These are phyloP conservation scores for Pachyrhizus erosus DNA, from an alignment of 306 rosid species.

Conservation along the genomic window DNA sequence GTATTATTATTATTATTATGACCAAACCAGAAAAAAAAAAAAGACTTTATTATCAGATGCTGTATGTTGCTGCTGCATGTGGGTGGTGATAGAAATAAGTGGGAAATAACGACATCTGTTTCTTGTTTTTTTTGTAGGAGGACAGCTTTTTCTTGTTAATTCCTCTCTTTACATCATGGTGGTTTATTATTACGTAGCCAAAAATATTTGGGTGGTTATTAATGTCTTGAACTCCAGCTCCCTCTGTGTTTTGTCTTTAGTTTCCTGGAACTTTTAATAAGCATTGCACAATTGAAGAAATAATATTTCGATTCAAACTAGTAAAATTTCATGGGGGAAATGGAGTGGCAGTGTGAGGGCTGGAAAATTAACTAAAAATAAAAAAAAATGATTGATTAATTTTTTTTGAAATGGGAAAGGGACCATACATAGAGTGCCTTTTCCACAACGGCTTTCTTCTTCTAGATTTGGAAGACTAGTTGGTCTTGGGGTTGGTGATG, in stretches of 20 bases:
- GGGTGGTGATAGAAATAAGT: not conserved
- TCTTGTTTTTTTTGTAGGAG: too few relatives aligned
- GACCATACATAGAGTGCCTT: conserved; percentile 17
- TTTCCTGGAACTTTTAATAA: not conserved
- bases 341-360: too few relatives aligned
- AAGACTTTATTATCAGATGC: not conserved
- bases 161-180: not conserved
- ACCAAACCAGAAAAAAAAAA: too few relatives aligned
- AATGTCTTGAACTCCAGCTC: not conserved
- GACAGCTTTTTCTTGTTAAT: not conserved
- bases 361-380: too few relatives aligned
- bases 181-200: not conserved
- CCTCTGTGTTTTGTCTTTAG: too few relatives aligned
- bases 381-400: too few relatives aligned
- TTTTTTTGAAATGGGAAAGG: too few relatives aligned
- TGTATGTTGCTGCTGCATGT: not conserved
- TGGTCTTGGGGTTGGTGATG: conserved; percentile 27
- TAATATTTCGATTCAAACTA: not conserved
- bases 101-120: not conserved
- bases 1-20: too few relatives aligned
- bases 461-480: conserved; percentile 37
- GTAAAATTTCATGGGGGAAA: not conserved
- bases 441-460: conserved; percentile 26
- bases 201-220: not conserved
- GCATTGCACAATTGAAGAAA: not conserved